Base-by-base conservation (phyloP, 2,329 filamentous ascomycete genomes). In the Sclerotinia glacialis region DNA sequence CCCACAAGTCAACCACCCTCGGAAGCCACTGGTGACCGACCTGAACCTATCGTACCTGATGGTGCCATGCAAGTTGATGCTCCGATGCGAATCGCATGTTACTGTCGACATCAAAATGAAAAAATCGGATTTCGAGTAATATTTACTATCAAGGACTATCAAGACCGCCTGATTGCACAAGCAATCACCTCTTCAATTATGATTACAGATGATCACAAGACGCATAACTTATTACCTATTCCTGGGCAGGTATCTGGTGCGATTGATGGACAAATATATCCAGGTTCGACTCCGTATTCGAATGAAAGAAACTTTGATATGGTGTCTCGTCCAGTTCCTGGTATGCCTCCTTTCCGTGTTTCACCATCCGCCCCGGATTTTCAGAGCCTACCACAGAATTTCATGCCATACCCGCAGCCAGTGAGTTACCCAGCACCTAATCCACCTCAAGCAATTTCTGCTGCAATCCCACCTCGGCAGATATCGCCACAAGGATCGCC, bases 201-300 rank as follows among this genome's bases (percentile, higher is more conserved):
- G 85, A 97, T 98, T 70, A 98, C 95, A 1, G 94, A 99, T 76
- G 94, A 99, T 75, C 94, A 98, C 81, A 98, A 98, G 80, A 97
- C 92, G 9, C 90, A 92, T 72, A 77, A 79, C 67, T 77, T 82
- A 61, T 78, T 82, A 61, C 63, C 76, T 55, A 70, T 75, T 50
- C 68, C 72, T 28, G 72, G 74, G 31, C 73, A 71, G 69, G 74
- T 72, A 47, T 70, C 77, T 73, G 66, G 68, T 72, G 53, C 71
- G 46, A 68, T 69, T 60, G 73, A 79, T 73, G 61, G 74, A 71
- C 78, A 67, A 71, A 74, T 67, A 68, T 73, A 81, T 26, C 76
- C 81, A 21, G 80, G 78, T 64, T 76, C 79, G 65, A 78, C 78
- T 16, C 75, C 81, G 5, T 83, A 82, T 67, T 63, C 75, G 3